Evolutionary conservation across 1,284 basidiomycete species (phyloP).

Genomic region (Tremellales sp.): DNA sequence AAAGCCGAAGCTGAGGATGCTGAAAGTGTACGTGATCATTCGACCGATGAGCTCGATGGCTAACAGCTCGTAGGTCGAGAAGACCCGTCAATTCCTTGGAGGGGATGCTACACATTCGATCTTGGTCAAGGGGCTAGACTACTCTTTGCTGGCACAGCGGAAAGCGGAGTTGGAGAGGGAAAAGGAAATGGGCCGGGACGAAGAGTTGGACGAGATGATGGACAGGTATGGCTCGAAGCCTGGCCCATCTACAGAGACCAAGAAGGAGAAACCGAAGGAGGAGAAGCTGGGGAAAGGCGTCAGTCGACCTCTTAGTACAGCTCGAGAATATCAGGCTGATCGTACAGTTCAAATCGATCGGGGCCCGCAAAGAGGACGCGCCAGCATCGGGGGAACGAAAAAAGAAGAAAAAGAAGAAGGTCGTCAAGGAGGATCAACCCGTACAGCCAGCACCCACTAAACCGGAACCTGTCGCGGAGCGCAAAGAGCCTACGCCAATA

Average conservation of each 20-base stretch:
- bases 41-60: constrained; percentile 4
- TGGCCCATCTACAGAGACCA: not conserved
- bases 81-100: constrained; percentile 75
- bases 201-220: constrained; percentile 61
- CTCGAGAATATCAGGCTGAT: constrained; percentile 7
- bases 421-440: too few species aligned
- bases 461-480: too few species aligned
- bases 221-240: constrained; percentile 15
- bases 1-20: constrained; percentile 57
- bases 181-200: constrained; percentile 62
- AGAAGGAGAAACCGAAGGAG: constrained; percentile 57
- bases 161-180: constrained; percentile 59
- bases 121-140: constrained; percentile 83
- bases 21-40: constrained; percentile 17
- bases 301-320: constrained; percentile 9
- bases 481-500: not conserved
- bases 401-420: constrained; percentile 54
- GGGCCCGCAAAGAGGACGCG: constrained; percentile 29
- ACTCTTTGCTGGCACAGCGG: constrained; percentile 76
- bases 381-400: constrained; percentile 31
- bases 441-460: too few species aligned
- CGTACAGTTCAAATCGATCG: constrained; percentile 43
- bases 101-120: constrained; percentile 80
- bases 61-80: constrained; percentile 59
- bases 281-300: constrained; percentile 35